Evolutionary conservation across 1,284 basidiomycete species (phyloP).

Genomic region (Tilletia walkeri): DNA sequence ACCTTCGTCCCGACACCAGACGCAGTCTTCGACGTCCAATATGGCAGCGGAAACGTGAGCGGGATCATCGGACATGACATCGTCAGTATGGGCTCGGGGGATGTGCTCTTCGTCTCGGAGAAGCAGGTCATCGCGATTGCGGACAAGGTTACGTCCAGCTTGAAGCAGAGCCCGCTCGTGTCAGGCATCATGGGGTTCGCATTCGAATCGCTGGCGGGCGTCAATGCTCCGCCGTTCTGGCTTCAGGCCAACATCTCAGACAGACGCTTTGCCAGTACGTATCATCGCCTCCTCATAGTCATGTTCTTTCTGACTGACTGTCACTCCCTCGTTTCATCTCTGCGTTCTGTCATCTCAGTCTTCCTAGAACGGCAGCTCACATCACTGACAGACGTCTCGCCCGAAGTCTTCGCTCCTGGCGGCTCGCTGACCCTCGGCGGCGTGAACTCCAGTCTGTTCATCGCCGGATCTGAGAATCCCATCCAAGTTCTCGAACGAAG

Average conservation of each 20-base stretch:
- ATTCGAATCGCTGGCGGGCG: constrained; percentile 31
- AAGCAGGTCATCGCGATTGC: constrained; percentile 43
- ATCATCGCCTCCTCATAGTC: background rate
- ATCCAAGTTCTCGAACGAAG: constrained; percentile 29
- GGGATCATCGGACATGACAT: constrained; percentile 32
- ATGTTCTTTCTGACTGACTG: background rate
- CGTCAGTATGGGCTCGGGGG: constrained; percentile 31
- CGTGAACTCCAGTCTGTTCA: constrained; percentile 34
- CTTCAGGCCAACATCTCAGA: constrained; percentile 27
- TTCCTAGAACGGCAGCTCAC: background rate
- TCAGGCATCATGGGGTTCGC: constrained; percentile 45
- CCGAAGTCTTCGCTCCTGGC: constrained; percentile 22
- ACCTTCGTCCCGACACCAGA: constrained; percentile 25
- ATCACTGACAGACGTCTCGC: background rate
- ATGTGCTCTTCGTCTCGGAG: constrained; percentile 19
- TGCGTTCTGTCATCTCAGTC: background rate
- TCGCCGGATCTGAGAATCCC: constrained; percentile 35
- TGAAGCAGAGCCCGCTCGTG: constrained; percentile 24
- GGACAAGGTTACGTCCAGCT: constrained; percentile 25
- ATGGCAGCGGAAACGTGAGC: constrained; percentile 33
- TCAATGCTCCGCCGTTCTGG: constrained; percentile 36
- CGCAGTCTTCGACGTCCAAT: constrained; percentile 33
- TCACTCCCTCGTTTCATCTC: no score
- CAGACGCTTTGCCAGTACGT: constrained; percentile 32
- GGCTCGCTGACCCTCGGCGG: constrained; percentile 48